These are phyloP conservation scores for Dillenia turbinata DNA, from an alignment of 164 flowering plant genomes.

Conservation along the genomic window DNA sequence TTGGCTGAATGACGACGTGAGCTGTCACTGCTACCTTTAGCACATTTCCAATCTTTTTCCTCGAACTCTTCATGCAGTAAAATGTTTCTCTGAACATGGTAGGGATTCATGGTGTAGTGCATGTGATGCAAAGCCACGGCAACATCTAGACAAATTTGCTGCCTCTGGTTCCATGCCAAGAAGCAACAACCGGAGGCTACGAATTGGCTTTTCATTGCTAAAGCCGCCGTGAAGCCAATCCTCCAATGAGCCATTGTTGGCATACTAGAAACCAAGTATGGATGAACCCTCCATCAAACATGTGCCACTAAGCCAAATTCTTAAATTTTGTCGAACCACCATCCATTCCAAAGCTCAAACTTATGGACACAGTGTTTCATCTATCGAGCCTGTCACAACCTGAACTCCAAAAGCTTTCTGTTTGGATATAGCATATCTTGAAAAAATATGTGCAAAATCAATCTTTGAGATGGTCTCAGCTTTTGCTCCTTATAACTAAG, in stretches of 20 bases:
- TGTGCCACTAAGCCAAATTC: slow-evolving; percentile 56
- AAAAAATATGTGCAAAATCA: too few species aligned
- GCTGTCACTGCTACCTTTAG: slow-evolving; percentile 22
- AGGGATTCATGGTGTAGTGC: slow-evolving; percentile 69
- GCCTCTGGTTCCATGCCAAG: slow-evolving; percentile 78
- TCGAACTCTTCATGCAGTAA: slow-evolving; percentile 79
- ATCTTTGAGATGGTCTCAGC: too few species aligned
- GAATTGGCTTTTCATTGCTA: slow-evolving; percentile 86
- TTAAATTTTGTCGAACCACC: too few species aligned
- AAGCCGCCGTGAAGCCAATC: slow-evolving; percentile 95
- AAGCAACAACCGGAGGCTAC: slow-evolving; percentile 78
- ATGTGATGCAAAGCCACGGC: slow-evolving; percentile 72
- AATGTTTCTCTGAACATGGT: slow-evolving; percentile 57
- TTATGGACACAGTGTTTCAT: too few species aligned
- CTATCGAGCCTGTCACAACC: slow-evolving; percentile 39
- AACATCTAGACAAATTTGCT: slow-evolving; percentile 68
- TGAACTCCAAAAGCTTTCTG: too few species aligned
- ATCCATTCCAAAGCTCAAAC: too few species aligned
- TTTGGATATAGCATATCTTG: too few species aligned
- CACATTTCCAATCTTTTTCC: slow-evolving; percentile 63
- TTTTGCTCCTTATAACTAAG: too few species aligned
- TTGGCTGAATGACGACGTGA: slow-evolving; percentile 17
- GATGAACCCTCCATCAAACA: slow-evolving; percentile 32
- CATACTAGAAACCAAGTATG: slow-evolving; percentile 70
- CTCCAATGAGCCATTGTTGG: slow-evolving; percentile 76